Conservation (phyloP, 1,139 yeast genomes). For the Suhomyces choctaworum region DNA sequence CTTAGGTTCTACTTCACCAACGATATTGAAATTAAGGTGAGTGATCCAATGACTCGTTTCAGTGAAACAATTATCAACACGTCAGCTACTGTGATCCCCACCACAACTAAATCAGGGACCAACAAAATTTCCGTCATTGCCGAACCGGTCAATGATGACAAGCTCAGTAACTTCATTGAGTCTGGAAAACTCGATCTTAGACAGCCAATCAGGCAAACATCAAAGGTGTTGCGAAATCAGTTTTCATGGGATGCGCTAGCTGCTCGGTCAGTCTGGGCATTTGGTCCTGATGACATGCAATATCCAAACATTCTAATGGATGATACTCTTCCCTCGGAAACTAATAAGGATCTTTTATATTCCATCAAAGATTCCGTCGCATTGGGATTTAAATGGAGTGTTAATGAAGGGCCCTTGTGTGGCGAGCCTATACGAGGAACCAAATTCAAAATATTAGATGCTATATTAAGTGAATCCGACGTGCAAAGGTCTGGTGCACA, state of each 20-base stretch:
- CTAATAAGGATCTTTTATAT: conserved; percentile 54
- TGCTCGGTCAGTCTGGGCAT: conserved; percentile 79
- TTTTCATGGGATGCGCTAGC: conserved; percentile 85
- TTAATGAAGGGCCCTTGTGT: conserved; percentile 85
- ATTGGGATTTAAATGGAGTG: conserved; percentile 84
- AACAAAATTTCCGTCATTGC: conserved; percentile 71
- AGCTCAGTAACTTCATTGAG: conserved; percentile 59
- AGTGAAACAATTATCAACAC: conserved; percentile 73
- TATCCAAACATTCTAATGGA: conserved; percentile 65
- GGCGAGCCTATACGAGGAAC: conserved; percentile 78
- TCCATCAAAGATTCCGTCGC: conserved; percentile 54
- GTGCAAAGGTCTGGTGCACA: conserved; percentile 65
- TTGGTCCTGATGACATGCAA: conserved; percentile 62
- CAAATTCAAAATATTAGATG: conserved; percentile 70
- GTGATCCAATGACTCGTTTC: conserved; percentile 81
- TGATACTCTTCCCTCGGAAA: conserved; percentile 75
- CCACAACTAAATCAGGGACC: conserved; percentile 54
- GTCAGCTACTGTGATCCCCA: conserved; percentile 66
- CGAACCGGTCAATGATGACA: conserved; percentile 62
- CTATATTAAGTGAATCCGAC: conserved; percentile 49
- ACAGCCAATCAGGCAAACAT: conserved; percentile 43
- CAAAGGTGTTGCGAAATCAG: conserved; percentile 55
- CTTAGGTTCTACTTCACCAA: conserved; percentile 58
- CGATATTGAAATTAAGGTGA: conserved; percentile 72
- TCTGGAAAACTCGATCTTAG: conserved; percentile 42